A percentile compares a stretch with the other conserved stretches of the same genome.
These are phyloP conservation scores for Leccinum variicolor DNA, from an alignment of 768 basidiomycete genomes.

Conservation along the genomic window DNA sequence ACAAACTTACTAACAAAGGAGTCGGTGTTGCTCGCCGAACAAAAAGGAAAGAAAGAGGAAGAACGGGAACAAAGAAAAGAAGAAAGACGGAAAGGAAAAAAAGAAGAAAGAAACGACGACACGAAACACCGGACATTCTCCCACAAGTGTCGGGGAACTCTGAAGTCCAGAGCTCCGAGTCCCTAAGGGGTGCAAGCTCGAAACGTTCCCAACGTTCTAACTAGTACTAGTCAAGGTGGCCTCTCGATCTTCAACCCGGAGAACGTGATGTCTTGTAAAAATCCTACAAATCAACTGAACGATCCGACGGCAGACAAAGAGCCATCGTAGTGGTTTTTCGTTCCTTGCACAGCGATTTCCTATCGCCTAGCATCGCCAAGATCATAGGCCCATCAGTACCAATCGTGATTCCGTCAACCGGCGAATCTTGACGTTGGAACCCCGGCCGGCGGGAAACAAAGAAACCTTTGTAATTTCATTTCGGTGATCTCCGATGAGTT, in stretches of 20 bases:
- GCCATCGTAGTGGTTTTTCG: neutral
- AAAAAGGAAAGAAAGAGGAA: neutral
- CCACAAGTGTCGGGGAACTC: neutral
- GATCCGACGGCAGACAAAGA: neutral
- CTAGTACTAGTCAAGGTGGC: neutral
- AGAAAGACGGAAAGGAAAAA: neutral
- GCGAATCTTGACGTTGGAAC: neutral
- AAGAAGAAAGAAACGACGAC: neutral
- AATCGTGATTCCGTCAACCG: neutral
- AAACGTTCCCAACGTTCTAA: neutral
- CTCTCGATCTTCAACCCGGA: neutral
- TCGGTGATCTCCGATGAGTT: slow-evolving; percentile 19
- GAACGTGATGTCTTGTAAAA: neutral
- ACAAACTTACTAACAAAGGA: slow-evolving; percentile 2
- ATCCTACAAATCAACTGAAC: neutral
- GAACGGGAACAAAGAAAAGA: neutral
- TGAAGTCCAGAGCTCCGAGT: neutral
- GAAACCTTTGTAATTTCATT: slow-evolving; percentile 20
- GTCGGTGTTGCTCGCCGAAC: neutral
- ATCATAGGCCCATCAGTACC: neutral
- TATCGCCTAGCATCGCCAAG: neutral
- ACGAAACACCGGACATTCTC: neutral
- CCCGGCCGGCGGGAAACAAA: neutral
- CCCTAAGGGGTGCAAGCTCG: neutral
- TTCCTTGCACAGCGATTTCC: slow-evolving; percentile 12